Base-by-base conservation (phyloP, 495 filamentous ascomycete genomes). In the Penicillium dipodomyicola region DNA sequence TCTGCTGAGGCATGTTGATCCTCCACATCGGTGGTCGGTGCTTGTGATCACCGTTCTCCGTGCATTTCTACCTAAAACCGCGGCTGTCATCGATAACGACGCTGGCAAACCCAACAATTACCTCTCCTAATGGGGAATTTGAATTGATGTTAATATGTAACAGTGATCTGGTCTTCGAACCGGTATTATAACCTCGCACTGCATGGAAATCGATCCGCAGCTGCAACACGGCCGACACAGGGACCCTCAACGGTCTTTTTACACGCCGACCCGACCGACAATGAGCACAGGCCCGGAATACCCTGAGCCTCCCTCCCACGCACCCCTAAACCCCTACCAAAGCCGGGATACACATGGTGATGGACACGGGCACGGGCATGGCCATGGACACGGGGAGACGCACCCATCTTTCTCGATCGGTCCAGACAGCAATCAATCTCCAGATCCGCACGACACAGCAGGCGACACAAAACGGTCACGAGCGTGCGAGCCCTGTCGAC, bases 401-500 rank as follows among this genome's bases (percentile, higher is more conserved):
- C 33, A 15, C 15, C 46, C 56, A 22, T 35, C 20, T 11, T 53
- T 52, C 22, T 25, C 27, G 1, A 33, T 60, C 49, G 48, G 49
- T 9, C 27, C 49, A 12, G 53, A 54, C 2, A 48, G 56, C 45
- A 45, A 54, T 20, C 49, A 52, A 20, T 61, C 68, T 23, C 42
- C 56, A 22, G 70, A 73, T 23, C 63, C 63, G 5, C 71, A 73
- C 12, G 76, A 82, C 49, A 68, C 71, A 14, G 67, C 68, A 17
- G 65, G 70, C 37, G 87, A 91, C 50, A 70, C 82, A 37, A 93
- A 92, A 71, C 85, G 91, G 35, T 82, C 88, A 2, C 87, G 92
- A n/a, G 92, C 93, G 15, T 98, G 93, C 71, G 94, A 97, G 67
- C 85, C 89, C 10, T 98, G 93, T 69, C 86, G 94, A 43, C 84